A percentile compares a stretch with the other conserved stretches of the same genome.
Conservation (phyloP, 345 rosid genomes). For the Turnera subulata region DNA sequence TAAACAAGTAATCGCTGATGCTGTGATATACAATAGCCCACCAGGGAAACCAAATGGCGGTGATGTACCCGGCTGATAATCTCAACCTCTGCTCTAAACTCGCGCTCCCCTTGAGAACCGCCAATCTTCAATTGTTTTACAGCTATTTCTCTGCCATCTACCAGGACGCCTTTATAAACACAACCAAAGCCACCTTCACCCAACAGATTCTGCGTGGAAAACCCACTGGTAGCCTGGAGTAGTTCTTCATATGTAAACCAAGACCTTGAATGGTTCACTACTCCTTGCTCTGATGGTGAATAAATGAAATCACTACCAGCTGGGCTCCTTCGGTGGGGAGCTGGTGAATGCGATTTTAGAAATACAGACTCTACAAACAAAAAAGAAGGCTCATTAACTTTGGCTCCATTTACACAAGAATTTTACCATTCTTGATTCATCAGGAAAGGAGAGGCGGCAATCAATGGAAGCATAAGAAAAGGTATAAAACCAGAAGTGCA, state of each 20-base stretch:
- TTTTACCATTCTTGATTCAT: background rate
- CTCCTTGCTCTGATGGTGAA: constrained; percentile 68
- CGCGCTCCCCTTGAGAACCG: constrained; percentile 96
- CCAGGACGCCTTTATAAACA: constrained; percentile 82
- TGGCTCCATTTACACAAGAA: background rate
- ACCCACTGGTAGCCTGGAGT: constrained; percentile 63
- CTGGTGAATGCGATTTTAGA: constrained; percentile 53
- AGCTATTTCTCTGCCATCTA: constrained; percentile 83
- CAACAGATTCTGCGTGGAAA: constrained; percentile 65
- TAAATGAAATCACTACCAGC: constrained; percentile 53
- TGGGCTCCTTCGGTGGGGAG: constrained; percentile 38
- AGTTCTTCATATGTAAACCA: constrained; percentile 92
- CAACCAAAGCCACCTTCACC: constrained; percentile 99
- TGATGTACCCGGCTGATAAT: constrained; percentile 93
- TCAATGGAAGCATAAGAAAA: constrained; percentile 9
- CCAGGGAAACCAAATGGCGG: constrained; percentile 94
- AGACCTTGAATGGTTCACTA: constrained; percentile 61
- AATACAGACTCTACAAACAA: constrained; percentile 55
- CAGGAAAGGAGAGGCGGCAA: background rate
- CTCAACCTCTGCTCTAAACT: constrained; percentile 96
- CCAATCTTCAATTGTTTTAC: constrained; percentile 96
- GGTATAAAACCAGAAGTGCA: no score
- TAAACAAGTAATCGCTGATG: constrained; percentile 85
- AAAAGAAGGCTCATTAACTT: constrained; percentile 13
- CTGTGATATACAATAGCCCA: constrained; percentile 89